Conservation (phyloP, 495 filamentous ascomycete species). For the Delitschia confertaspora region DNA sequence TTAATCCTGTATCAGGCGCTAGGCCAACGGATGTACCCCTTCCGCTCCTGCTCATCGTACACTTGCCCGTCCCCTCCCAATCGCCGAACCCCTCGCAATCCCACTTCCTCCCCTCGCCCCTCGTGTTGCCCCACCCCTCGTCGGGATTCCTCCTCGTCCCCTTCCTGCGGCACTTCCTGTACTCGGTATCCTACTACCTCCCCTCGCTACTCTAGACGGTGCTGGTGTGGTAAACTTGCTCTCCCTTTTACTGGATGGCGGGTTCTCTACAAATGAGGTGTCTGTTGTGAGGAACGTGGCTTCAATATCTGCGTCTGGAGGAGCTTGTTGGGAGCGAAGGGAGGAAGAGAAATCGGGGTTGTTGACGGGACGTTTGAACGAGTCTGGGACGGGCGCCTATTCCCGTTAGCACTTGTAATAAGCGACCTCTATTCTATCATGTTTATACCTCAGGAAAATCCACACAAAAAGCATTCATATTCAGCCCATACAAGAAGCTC, state of each 20-base stretch:
- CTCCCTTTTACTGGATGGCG: slow-evolving; percentile 60
- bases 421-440: not conserved
- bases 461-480: slow-evolving; percentile 98
- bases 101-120: slow-evolving; percentile 35
- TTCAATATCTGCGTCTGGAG: slow-evolving; percentile 46
- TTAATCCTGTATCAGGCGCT: too few species aligned
- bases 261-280: slow-evolving; percentile 87
- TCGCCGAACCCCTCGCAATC: slow-evolving; percentile 33
- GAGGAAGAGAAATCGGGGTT: slow-evolving; percentile 10
- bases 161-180: slow-evolving; percentile 27
- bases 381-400: slow-evolving; percentile 58
- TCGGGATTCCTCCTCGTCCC: slow-evolving; percentile 34
- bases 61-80: slow-evolving; percentile 29
- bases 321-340: not conserved
- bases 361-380: slow-evolving; percentile 54
- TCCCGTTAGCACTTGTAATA: not conserved
- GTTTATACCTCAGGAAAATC: slow-evolving; percentile 81
- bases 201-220: slow-evolving; percentile 9
- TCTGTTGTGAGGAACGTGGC: slow-evolving; percentile 93
- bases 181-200: slow-evolving; percentile 23
- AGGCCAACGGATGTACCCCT: too few species aligned
- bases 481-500: slow-evolving; percentile 86
- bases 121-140: slow-evolving; percentile 32
- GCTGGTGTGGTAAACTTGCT: slow-evolving; percentile 54
- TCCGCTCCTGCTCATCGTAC: too few species aligned